These are phyloP conservation scores for Chondrostereum purpureum DNA, from an alignment of 1,284 basidiomycete genomes.

Conservation along the genomic window DNA sequence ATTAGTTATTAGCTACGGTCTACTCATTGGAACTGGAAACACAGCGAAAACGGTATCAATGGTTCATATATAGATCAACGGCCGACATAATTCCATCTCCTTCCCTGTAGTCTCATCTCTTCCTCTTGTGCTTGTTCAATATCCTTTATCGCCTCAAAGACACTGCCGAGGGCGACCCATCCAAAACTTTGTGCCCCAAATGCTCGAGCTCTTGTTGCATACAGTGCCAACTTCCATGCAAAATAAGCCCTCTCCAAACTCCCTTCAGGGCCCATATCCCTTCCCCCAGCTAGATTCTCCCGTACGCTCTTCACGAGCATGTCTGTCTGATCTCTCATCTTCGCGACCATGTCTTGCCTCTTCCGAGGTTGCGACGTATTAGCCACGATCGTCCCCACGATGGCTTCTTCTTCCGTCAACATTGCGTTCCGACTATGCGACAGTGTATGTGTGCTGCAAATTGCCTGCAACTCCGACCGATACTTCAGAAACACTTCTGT, in stretches of 20 bases:
- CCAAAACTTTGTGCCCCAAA: slow-evolving; percentile 58
- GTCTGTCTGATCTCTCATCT: slow-evolving; percentile 46
- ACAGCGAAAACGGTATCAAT: too few relatives aligned
- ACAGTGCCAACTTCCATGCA: slow-evolving; percentile 41
- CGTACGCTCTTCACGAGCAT: slow-evolving; percentile 41
- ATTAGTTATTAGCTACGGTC: too few relatives aligned
- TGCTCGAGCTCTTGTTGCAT: slow-evolving; percentile 18
- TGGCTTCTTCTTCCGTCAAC: slow-evolving; percentile 55
- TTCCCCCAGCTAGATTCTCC: slow-evolving; percentile 40
- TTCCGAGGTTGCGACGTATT: slow-evolving; percentile 51
- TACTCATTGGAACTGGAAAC: too few relatives aligned
- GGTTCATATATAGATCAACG: too few relatives aligned
- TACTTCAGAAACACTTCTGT: slow-evolving; percentile 36
- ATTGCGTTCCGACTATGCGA: slow-evolving; percentile 33
- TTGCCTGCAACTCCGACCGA: slow-evolving; percentile 37
- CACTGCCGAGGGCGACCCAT: slow-evolving; percentile 47
- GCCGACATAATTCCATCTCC: too few relatives aligned
- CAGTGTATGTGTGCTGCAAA: slow-evolving; percentile 43
- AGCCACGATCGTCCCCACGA: slow-evolving; percentile 56
- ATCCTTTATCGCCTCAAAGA: slow-evolving; percentile 8
- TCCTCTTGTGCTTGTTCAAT: slow-evolving; percentile 7
- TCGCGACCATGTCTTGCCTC: slow-evolving; percentile 45
- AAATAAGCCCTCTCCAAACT: slow-evolving; percentile 42
- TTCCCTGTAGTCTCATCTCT: too few relatives aligned
- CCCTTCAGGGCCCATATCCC: slow-evolving; percentile 29